Conservation (phyloP, 768 basidiomycete species). For the Podaxis sp. region DNA sequence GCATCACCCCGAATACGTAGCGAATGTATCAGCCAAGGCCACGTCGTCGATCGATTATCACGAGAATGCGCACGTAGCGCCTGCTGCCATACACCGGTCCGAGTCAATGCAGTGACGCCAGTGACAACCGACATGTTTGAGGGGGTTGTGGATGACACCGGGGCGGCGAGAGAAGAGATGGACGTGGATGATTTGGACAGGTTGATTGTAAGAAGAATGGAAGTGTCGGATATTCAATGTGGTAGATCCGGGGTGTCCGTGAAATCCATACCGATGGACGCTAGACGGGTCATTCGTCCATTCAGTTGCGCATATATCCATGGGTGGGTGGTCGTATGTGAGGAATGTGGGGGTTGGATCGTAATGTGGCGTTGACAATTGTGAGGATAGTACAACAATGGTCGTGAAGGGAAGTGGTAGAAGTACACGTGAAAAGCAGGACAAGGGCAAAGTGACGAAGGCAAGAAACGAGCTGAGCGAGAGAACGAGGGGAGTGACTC, state of each 20-base stretch:
- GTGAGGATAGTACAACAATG: conserved; percentile 1
- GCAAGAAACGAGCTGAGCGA: not conserved
- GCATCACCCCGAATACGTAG: not conserved
- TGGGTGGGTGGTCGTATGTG: not conserved
- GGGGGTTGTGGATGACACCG: not conserved
- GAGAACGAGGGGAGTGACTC: too few relatives aligned
- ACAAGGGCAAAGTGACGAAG: not conserved
- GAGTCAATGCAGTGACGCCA: not conserved
- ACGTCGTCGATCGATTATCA: not conserved
- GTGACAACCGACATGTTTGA: not conserved
- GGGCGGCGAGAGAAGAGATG: not conserved
- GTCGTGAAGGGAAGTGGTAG: not conserved
- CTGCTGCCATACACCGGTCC: not conserved
- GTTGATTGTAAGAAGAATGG: not conserved
- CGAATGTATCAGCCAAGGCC: not conserved
- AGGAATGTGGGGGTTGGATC: not conserved
- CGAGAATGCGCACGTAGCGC: not conserved
- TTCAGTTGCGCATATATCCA: not conserved
- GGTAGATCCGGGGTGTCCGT: too few relatives aligned
- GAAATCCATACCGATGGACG: too few relatives aligned
- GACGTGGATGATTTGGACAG: not conserved
- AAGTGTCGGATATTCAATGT: not conserved
- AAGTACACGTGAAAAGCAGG: not conserved
- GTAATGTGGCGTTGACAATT: not conserved
- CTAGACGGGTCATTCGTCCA: too few relatives aligned